Base-by-base conservation (phyloP, 2,329 filamentous ascomycete genomes). In the Trichophyton schoenleinii region DNA sequence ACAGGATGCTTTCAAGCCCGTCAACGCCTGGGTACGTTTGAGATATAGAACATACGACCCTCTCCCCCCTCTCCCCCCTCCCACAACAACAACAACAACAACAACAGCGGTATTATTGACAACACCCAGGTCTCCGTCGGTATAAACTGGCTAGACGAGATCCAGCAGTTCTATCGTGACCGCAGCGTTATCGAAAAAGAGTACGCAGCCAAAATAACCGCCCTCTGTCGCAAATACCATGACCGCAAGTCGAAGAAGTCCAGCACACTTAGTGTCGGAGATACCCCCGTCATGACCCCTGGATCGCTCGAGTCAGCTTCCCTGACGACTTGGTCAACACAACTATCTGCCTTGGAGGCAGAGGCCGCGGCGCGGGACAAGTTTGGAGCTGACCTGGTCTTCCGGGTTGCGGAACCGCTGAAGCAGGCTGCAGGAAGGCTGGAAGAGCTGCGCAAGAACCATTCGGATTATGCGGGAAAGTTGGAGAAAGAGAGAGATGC, bases 151-250 rank as follows among this genome's bases (percentile, higher is more conserved):
- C 85, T 99, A 63, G 92, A 96, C 70, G 94, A 99, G 69, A 89
- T 99, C 65, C 90, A 99, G 74, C 86, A 89, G 71, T 99, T 97
- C 79, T 99, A 97, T 79, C 89, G 94, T 66, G 94, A 99, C 75
- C 85, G 95, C 62, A 89, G 90, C 71, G 85, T 80, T 41, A 96
- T 99, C 73, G 94, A 99, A 77, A 96, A 96, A 77, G 95, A 99
- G 73, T 97, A 99, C 74, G 88, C 89, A 69, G 82, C 87, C 65
- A 97, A 92, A 75, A 84, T 99, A 66, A 88, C 84, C 67, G 85
- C 85, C 1, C 79, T 99, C 58, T 94, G 92, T 61, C 95, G 94
- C 79, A 96, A 94, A 74, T 97, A 96, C 78, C 94, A 90, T 71
- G 95, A 99, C 70, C 95, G 95, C 80, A 99, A 97, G 80, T 85